Conservation (phyloP, 495 filamentous ascomycete genomes). For the Penicillium maclennaniae region DNA sequence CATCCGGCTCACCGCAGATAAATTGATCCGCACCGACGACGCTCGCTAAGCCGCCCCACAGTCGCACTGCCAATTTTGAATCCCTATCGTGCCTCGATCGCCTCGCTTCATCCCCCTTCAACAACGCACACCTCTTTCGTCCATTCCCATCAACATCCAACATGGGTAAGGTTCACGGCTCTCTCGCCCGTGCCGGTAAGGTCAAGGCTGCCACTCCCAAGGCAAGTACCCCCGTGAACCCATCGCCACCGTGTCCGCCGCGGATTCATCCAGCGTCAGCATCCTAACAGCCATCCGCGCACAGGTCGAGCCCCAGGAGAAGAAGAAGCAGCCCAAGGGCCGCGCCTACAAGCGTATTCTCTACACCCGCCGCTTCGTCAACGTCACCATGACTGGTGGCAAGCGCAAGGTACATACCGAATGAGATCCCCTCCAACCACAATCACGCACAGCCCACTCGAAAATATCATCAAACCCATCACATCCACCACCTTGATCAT, state of each 20-base stretch:
- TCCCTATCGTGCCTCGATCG: slow-evolving; percentile 22
- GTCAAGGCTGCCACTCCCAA: slow-evolving; percentile 91
- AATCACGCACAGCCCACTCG: background rate
- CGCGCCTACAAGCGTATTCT: slow-evolving; percentile 96
- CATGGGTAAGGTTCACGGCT: slow-evolving; percentile 37
- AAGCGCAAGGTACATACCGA: slow-evolving; percentile 85
- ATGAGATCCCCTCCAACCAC: slow-evolving; percentile 4
- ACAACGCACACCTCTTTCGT: slow-evolving; percentile 22
- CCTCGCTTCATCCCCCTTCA: slow-evolving; percentile 26
- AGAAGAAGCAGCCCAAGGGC: slow-evolving; percentile 76
- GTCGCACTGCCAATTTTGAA: slow-evolving; percentile 33
- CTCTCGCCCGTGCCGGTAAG: slow-evolving; percentile 94
- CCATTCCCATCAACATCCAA: slow-evolving; percentile 32
- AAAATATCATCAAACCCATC: background rate
- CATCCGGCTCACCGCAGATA: background rate
- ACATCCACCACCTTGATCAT: background rate
- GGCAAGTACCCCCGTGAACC: slow-evolving; percentile 46
- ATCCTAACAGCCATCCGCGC: slow-evolving; percentile 22
- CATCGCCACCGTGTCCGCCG: slow-evolving; percentile 12
- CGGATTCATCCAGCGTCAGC: slow-evolving; percentile 5
- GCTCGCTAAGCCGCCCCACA: slow-evolving; percentile 31
- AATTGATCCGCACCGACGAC: slow-evolving; percentile 14
- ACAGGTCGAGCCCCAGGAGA: slow-evolving; percentile 44
- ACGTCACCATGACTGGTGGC: slow-evolving; percentile 97
- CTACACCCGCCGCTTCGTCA: slow-evolving; percentile 99